Conservation (phyloP, 1,139 yeast species). For the Hansenula anomala region DNA sequence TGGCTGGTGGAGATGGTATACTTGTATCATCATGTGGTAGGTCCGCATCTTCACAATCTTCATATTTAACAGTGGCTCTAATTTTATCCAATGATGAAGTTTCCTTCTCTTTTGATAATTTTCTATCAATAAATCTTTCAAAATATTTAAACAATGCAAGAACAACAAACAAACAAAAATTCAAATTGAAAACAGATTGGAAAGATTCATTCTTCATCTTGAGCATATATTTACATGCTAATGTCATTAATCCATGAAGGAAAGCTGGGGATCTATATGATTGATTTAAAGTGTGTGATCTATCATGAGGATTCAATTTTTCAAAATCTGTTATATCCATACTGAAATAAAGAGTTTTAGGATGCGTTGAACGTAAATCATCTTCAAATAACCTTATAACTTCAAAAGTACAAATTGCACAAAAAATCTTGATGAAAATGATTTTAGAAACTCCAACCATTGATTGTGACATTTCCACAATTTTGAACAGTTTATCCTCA, state of each 20-base stretch:
- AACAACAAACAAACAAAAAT: conserved; percentile 10
- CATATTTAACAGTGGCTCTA: neutral
- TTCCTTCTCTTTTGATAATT: conserved; percentile 9
- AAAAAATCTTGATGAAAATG: conserved; percentile 13
- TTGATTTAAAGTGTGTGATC: conserved; percentile 4
- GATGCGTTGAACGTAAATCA: neutral
- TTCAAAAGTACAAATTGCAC: conserved; percentile 11
- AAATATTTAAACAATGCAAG: conserved; percentile 12
- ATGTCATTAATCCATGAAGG: conserved; percentile 8
- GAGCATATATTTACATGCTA: conserved; percentile 12
- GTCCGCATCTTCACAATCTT: neutral
- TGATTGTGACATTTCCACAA: conserved; percentile 12
- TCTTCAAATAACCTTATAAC: conserved; percentile 3
- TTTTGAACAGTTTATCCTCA: conserved; percentile 3
- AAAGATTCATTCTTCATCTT: conserved; percentile 13
- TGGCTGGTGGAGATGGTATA: neutral
- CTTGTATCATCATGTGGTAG: neutral
- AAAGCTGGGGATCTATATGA: conserved; percentile 14
- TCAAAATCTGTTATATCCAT: conserved; percentile 12
- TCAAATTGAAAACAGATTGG: conserved; percentile 11
- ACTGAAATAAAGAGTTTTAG: neutral
- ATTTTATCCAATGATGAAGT: neutral
- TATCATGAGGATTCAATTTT: conserved; percentile 9
- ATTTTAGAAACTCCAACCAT: conserved; percentile 10
- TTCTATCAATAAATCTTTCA: conserved; percentile 7